Evolutionary conservation across 2,329 filamentous ascomycete genomes (phyloP), one percentile per base, ranked within the genome.

Genomic region (Hymenoscyphus occultus): DNA sequence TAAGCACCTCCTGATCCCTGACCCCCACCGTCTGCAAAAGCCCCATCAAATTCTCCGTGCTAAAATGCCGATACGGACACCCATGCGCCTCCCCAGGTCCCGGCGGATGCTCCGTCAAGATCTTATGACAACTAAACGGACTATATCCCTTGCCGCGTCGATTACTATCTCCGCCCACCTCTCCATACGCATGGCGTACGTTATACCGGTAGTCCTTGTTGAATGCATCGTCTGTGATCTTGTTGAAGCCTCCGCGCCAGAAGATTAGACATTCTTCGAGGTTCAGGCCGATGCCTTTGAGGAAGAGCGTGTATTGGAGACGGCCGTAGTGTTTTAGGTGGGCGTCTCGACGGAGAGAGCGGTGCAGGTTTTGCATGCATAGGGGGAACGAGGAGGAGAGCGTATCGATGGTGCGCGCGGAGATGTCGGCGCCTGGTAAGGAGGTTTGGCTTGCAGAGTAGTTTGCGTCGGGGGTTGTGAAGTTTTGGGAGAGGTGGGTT

Each of bases 151-250:
- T 86, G 54, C 93, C 90, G 62, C 94, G 86, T 39, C 94, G 86
- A 75, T 96, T 97, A 22, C 88, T 84, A 77, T 98, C 94, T 65
- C 94, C 94, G 63, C 95, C 95, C 0, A 98, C 95, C 73, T 98
- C 94, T 70, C 95, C 95, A 76, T 98, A 99, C 0, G 83, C 78
- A 82, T 99, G 94, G n/a, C 93, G 90, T 65, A 98, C 86, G 76
- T 99, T 98, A 83, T 99, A 99, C 56, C 91, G 86, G 80, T 99
- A 98, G 76, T 97, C 93, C 75, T 97, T 98, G 79, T 96, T 96
- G 84, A 98, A 99, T 42, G 89, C 89, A 73, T 98, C 94, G 74
- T 98, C 95, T 0, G 91, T 93, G 69, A 96, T 87, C 70, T 92
- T 90, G 76, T 87, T 88, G 84, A 99, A 98, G 35, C 85, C 83